Conservation (phyloP, 768 basidiomycete genomes). For the Pulveroboletus frians region DNA sequence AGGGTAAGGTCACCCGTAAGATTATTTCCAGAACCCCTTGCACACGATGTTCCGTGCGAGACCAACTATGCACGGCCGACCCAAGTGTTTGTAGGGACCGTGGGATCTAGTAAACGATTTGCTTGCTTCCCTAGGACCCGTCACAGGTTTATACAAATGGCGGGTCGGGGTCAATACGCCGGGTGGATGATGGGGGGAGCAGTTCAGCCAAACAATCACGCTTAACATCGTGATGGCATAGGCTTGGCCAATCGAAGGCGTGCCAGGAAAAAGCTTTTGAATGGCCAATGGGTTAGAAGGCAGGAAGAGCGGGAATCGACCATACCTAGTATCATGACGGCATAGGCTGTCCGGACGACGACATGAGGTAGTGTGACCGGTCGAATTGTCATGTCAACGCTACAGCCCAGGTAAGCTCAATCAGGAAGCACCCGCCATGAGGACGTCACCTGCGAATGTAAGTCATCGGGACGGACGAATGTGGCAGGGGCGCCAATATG, state of each 20-base stretch:
- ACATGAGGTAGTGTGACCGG: not conserved
- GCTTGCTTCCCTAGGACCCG: not conserved
- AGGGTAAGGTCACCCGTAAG: conserved; percentile 5
- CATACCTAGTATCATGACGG: not conserved
- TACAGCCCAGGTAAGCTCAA: not conserved
- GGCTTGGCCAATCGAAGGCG: not conserved
- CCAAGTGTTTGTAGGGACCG: not conserved
- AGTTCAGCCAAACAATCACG: not conserved
- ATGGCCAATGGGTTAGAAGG: no score
- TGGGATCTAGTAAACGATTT: not conserved
- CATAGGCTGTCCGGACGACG: no score
- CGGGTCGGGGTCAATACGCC: not conserved
- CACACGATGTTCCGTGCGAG: not conserved
- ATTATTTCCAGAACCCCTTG: not conserved
- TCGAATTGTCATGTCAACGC: not conserved
- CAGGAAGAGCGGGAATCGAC: no score
- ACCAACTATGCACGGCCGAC: not conserved
- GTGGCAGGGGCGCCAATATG: not conserved
- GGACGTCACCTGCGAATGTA: not conserved
- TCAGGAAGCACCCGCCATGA: no score
- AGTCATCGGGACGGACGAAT: not conserved
- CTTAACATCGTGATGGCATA: not conserved
- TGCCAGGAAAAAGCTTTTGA: not conserved
- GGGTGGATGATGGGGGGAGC: not conserved
- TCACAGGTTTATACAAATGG: not conserved